phyloP scores from a whole-genome alignment of 2,329 filamentous ascomycete genomes.

The Apiospora sp. region DNA sequence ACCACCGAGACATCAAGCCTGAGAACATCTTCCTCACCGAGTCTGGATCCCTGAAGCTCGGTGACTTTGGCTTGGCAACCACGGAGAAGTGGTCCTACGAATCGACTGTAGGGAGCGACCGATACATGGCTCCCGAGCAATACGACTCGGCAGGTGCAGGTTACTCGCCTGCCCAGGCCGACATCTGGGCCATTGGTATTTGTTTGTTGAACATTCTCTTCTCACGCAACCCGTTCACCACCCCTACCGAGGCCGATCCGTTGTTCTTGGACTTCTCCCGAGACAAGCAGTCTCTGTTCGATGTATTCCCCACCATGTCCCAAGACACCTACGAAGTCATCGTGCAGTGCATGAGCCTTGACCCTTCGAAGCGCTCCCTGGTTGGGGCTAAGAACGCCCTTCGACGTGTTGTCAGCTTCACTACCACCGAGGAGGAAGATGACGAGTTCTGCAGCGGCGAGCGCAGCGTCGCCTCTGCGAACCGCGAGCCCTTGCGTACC shows the following conservation, averaged over 20 bases:
- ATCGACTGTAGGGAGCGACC: slow-evolving; percentile 93
- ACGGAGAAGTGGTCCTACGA: slow-evolving; percentile 91
- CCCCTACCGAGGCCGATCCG: slow-evolving; percentile 87
- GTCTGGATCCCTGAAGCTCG: slow-evolving; percentile 90
- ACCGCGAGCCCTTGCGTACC: slow-evolving; percentile 93
- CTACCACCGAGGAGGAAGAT: slow-evolving; percentile 86
- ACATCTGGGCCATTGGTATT: slow-evolving; percentile 97
- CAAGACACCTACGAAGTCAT: slow-evolving; percentile 97
- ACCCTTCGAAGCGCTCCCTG: slow-evolving; percentile 88
- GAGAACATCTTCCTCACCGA: slow-evolving; percentile 97
- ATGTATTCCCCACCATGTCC: slow-evolving; percentile 98
- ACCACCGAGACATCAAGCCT: slow-evolving; percentile 98
- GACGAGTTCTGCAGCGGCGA: slow-evolving; percentile 94
- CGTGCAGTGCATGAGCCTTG: slow-evolving; percentile 87
- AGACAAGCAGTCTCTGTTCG: slow-evolving; percentile 95
- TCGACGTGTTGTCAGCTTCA: slow-evolving; percentile 85
- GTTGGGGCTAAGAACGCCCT: slow-evolving; percentile 80
- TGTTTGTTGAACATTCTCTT: slow-evolving; percentile 97
- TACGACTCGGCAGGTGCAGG: slow-evolving; percentile 88
- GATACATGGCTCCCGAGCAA: slow-evolving; percentile 99
- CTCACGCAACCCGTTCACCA: slow-evolving; percentile 94
- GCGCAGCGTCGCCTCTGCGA: slow-evolving; percentile 80
- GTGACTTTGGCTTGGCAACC: slow-evolving; percentile 94
- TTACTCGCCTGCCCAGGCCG: slow-evolving; percentile 91
- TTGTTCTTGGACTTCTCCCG: slow-evolving; percentile 92